Percentiles rank a stretch among this genome's conserved stretches.
Conservation (phyloP, 179 eudicot species). For the Carnegiea gigantea region DNA sequence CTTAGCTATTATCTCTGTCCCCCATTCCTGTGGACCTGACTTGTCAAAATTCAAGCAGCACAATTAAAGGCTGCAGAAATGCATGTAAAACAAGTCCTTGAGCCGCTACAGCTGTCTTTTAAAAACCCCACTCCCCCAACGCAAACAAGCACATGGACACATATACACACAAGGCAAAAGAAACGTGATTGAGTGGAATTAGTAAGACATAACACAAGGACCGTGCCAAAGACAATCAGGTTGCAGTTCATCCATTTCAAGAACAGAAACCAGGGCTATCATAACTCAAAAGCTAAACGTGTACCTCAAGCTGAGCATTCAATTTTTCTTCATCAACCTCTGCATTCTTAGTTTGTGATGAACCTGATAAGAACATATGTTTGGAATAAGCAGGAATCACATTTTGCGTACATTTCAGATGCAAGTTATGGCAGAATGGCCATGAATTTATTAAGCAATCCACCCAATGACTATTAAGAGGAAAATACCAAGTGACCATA, state of each 20-base stretch:
- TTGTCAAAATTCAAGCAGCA: no score
- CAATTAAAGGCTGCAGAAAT: neutral
- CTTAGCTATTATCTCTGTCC: no score
- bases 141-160: no score
- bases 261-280: neutral
- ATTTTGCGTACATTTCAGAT: neutral
- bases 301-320: constrained; percentile 38
- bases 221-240: neutral
- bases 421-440: neutral
- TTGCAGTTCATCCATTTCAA: neutral
- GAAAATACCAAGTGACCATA: neutral
- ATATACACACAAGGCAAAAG: neutral
- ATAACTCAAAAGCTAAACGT: constrained; percentile 7
- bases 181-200: neutral
- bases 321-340: constrained; percentile 37
- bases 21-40: no score
- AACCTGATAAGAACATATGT: constrained; percentile 34
- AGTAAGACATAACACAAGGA: neutral
- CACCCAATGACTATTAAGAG: neutral
- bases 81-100: neutral
- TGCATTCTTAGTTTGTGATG: constrained; percentile 29
- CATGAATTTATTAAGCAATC: neutral
- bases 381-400: constrained; percentile 17
- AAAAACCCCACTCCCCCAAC: no score
- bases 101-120: no score